These are phyloP conservation scores for Neofusicoccum ribis DNA, from an alignment of 2,329 filamentous ascomycete species.

Conservation along the genomic window DNA sequence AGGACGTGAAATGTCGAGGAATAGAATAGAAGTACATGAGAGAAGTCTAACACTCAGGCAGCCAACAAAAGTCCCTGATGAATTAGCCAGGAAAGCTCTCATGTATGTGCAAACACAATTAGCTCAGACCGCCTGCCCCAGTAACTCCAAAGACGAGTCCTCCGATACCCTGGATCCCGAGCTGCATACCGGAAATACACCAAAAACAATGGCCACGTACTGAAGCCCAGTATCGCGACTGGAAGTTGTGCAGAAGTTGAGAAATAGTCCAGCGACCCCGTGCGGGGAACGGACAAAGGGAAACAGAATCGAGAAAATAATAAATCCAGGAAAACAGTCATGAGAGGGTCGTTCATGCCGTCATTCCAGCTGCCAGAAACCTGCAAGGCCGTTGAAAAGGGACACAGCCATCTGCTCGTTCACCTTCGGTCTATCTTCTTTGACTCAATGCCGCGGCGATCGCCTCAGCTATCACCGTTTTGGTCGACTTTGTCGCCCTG, in stretches of 20 bases:
- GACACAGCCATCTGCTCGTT: neutral
- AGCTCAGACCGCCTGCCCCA: neutral
- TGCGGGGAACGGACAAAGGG: neutral
- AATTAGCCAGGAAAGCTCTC: slow-evolving; percentile 15
- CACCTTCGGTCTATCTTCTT: neutral
- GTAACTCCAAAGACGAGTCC: slow-evolving; percentile 14
- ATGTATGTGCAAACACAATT: slow-evolving; percentile 11
- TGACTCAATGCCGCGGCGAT: neutral
- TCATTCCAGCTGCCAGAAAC: neutral
- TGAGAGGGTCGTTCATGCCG: slow-evolving; percentile 16
- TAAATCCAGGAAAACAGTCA: slow-evolving; percentile 11
- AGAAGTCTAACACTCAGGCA: slow-evolving; percentile 17
- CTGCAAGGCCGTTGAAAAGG: neutral
- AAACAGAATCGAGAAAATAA: neutral
- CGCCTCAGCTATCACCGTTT: slow-evolving; percentile 34
- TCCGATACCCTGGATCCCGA: neutral
- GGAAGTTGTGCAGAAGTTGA: neutral
- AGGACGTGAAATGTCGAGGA: neutral
- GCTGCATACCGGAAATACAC: slow-evolving; percentile 1
- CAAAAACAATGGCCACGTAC: neutral
- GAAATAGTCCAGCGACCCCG: neutral
- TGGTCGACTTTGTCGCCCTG: slow-evolving; percentile 40
- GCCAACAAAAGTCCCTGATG: slow-evolving; percentile 8
- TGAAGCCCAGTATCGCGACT: neutral
- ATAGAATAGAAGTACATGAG: slow-evolving; percentile 16